Evolutionary conservation across 768 basidiomycete species (phyloP).

Genomic region (Lactarius sanguifluus): DNA sequence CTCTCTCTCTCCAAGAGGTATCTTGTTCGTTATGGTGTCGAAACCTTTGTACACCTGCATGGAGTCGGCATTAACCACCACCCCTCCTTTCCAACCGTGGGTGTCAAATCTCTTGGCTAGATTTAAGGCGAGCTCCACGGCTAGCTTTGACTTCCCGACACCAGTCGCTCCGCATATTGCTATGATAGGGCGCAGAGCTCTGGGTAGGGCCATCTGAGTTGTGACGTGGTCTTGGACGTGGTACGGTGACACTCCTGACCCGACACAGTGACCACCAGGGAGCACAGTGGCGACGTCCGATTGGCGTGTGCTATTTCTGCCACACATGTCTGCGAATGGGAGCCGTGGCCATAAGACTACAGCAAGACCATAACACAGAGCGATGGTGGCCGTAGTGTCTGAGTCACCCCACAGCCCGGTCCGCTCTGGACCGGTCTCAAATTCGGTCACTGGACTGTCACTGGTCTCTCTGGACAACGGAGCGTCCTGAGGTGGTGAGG

Average conservation of each 20-base stretch:
- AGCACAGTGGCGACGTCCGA: neutral
- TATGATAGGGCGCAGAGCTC: constrained; percentile 62
- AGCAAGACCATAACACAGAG: neutral
- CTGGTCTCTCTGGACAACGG: no score
- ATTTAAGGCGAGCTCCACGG: constrained; percentile 78
- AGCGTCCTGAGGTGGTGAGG: no score
- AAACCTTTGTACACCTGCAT: constrained; percentile 96
- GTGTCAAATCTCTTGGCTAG: constrained; percentile 40
- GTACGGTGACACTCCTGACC: neutral
- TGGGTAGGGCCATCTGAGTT: neutral
- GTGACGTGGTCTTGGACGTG: neutral
- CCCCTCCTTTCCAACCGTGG: constrained; percentile 57
- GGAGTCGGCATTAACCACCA: constrained; percentile 92
- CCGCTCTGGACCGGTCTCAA: no score
- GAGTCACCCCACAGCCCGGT: no score
- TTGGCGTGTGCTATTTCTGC: neutral
- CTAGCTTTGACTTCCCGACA: constrained; percentile 92
- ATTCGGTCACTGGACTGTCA: no score
- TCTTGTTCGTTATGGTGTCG: constrained; percentile 93
- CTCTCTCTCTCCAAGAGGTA: constrained; percentile 68
- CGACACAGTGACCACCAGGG: neutral
- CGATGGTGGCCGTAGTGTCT: no score
- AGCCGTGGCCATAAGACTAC: neutral
- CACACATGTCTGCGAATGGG: neutral
- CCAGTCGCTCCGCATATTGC: constrained; percentile 93